Base-by-base conservation (phyloP, 139 green algal species). In the Bryopsis sp. region DNA sequence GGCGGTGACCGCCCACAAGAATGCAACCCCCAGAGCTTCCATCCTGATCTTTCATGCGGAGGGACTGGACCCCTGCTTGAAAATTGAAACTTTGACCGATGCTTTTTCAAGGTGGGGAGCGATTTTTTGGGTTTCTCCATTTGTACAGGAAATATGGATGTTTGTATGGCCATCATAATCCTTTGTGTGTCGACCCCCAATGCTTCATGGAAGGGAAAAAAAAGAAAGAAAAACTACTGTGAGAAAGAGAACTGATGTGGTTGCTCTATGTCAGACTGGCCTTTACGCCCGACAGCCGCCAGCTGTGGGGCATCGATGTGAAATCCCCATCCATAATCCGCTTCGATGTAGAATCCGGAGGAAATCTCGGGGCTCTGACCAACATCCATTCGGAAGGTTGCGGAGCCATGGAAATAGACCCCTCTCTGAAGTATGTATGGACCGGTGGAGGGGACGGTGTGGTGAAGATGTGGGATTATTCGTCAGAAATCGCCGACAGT, bases 401-500 rank as follows among this genome's bases (percentile, higher is more conserved):
- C 32, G 54, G 63, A 26, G 39, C 36, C 26, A 35, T 77, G 6
- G 64, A 29, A 22, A 64, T 79, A 1, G 58, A 59, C 24, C 58
- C 28, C 5, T 43, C 35, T 2, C 60, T 57, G 43, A 58, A 31
- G 5, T 64, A 72, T 29, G 6, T 77, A 2, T 34, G 71, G n/a
- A 85, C 73, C 15, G 74, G 77, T 22, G 77, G 74, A 7, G 26
- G 32, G 32, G 77, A 85, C 47, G 43, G 64, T 7, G 58, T 84
- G 2, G 24, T 84, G 7, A 75, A 78, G 68, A 24, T 84, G 22
- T 85, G 71, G 77, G 39, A 31, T 33, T 38, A n/a, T 61, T 15
- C 3, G 38, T n/a, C 58, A 47, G 54, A 32, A 28, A 3, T 8
- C 15, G 1, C 57, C 29, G 15, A 36, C 46, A 5, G 15, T 74